Evolutionary conservation across 192 early-diverging fungal genomes (phyloP).

Genomic region (Dissophora globulifera): DNA sequence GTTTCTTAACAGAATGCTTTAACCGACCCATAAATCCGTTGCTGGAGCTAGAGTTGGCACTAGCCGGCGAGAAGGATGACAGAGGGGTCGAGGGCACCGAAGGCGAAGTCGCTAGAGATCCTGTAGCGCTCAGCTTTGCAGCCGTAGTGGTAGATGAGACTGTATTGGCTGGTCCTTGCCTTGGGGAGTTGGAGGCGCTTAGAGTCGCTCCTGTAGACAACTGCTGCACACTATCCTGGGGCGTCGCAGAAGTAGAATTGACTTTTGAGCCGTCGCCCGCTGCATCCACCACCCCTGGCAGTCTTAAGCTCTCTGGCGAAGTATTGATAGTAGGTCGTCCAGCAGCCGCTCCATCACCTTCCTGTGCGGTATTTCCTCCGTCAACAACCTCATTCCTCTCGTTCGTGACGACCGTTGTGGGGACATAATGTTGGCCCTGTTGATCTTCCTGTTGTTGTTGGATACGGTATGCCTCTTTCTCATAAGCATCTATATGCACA

Average conservation of each 20-base stretch:
- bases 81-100: slow-evolving; percentile 31
- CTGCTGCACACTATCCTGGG: slow-evolving; percentile 2
- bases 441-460: slow-evolving; percentile 48
- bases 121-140: slow-evolving; percentile 11
- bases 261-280: slow-evolving; percentile 9
- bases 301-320: slow-evolving; percentile 22
- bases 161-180: slow-evolving; percentile 47
- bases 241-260: not conserved
- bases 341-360: slow-evolving; percentile 9
- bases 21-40: slow-evolving; percentile 61
- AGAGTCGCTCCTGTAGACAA: not conserved
- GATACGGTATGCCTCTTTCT: slow-evolving; percentile 53
- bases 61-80: slow-evolving; percentile 14
- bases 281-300: not conserved
- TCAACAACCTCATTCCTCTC: slow-evolving; percentile 37
- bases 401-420: slow-evolving; percentile 36
- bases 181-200: slow-evolving; percentile 14
- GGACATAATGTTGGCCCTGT: slow-evolving; percentile 2
- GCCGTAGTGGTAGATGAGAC: slow-evolving; percentile 14
- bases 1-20: slow-evolving; percentile 61
- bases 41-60: slow-evolving; percentile 52
- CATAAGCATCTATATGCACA: slow-evolving; percentile 60
- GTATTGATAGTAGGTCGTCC: slow-evolving; percentile 42
- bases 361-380: not conserved
- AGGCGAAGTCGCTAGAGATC: slow-evolving; percentile 42